A percentile compares a stretch with the other conserved stretches of the same genome.
These are phyloP conservation scores for Crithidia brevicula DNA, from an alignment of 208 protist genomes.

Conservation along the genomic window DNA sequence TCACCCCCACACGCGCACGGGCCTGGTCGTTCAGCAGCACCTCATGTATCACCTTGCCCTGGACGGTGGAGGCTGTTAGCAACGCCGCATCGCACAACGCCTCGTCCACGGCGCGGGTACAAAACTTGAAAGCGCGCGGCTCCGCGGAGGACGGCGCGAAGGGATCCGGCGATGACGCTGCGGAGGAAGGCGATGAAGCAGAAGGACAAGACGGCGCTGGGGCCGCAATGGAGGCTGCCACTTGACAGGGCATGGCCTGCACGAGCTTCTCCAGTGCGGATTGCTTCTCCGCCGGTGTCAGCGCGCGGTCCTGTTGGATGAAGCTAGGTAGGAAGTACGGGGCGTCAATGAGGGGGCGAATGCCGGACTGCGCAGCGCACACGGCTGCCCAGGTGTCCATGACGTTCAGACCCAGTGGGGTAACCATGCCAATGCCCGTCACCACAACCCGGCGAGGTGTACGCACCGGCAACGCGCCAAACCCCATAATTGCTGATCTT, in stretches of 20 bases:
- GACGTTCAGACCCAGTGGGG: slow-evolving; percentile 89
- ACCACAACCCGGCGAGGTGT: slow-evolving; percentile 93
- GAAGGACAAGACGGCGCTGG: not conserved
- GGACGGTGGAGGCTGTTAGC: slow-evolving; percentile 11
- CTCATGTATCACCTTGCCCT: not conserved
- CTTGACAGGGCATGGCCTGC: slow-evolving; percentile 65
- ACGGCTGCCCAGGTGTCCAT: slow-evolving; percentile 78
- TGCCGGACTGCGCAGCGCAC: slow-evolving; percentile 64
- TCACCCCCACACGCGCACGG: slow-evolving; percentile 78
- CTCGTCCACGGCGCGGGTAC: slow-evolving; percentile 56
- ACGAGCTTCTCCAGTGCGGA: slow-evolving; percentile 40
- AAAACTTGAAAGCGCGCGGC: slow-evolving; percentile 59
- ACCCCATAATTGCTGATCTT: no score
- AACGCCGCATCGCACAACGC: slow-evolving; percentile 68
- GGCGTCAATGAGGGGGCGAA: slow-evolving; percentile 39
- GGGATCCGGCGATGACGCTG: not conserved
- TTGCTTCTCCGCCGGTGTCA: slow-evolving; percentile 35
- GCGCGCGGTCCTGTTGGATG: slow-evolving; percentile 46
- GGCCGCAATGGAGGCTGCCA: slow-evolving; percentile 58
- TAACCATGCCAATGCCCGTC: slow-evolving; percentile 95
- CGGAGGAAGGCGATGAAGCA: not conserved
- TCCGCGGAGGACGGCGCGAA: slow-evolving; percentile 68
- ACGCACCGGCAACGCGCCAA: slow-evolving; percentile 41
- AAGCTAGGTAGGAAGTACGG: slow-evolving; percentile 70
- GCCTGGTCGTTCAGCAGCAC: not conserved